These are phyloP conservation scores for Abrus pulchellus DNA, from an alignment of 306 rosid genomes.

Conservation along the genomic window DNA sequence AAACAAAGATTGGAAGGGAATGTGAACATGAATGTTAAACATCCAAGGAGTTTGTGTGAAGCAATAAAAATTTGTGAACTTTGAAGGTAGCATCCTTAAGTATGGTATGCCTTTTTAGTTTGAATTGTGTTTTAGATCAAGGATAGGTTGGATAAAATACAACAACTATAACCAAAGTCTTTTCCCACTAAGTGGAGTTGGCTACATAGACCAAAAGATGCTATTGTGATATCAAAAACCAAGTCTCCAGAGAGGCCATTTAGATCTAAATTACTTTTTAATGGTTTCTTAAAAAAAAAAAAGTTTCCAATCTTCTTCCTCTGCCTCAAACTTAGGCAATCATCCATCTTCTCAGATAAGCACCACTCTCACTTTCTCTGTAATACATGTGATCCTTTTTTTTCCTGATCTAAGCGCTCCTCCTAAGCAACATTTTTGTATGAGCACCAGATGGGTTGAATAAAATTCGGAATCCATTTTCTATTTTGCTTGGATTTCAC, in stretches of 20 bases:
- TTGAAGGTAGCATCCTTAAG: background rate
- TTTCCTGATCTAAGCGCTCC: background rate
- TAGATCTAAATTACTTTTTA: background rate
- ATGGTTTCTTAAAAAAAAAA: too few relatives aligned
- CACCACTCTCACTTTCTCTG: background rate
- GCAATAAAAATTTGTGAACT: conserved; percentile 3
- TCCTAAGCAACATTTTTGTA: background rate
- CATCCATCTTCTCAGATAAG: too few relatives aligned
- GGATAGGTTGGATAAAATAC: background rate
- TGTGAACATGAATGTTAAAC: background rate
- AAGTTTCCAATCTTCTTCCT: too few relatives aligned
- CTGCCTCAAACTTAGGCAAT: too few relatives aligned
- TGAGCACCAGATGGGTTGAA: background rate
- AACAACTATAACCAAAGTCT: background rate
- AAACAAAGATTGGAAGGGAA: conserved; percentile 24
- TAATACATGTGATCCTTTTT: background rate
- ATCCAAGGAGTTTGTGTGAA: background rate
- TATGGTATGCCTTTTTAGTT: background rate
- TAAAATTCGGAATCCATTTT: background rate
- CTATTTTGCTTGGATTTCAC: background rate
- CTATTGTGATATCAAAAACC: background rate
- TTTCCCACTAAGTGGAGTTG: background rate
- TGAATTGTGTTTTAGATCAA: background rate
- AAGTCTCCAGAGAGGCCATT: background rate
- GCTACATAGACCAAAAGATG: background rate